These are phyloP conservation scores for Astrothelium macrocarpum DNA, from an alignment of 495 filamentous ascomycete genomes.

Conservation along the genomic window DNA sequence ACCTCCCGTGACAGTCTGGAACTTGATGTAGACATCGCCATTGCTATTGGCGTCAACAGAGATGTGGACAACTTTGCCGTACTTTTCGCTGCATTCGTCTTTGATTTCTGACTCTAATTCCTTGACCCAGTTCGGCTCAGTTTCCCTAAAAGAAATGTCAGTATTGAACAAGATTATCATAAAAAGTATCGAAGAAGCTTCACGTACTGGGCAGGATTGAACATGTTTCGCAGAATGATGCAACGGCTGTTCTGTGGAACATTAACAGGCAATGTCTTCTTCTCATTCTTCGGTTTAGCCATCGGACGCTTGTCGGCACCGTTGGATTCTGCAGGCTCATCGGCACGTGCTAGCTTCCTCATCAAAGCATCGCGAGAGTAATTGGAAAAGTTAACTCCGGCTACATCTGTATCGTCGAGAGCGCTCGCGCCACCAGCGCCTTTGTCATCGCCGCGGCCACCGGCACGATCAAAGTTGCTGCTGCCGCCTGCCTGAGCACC, in stretches of 20 bases:
- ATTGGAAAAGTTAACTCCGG: constrained; percentile 98
- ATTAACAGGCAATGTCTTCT: constrained; percentile 53
- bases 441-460: constrained; percentile 85
- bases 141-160: constrained; percentile 59
- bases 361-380: constrained; percentile 95
- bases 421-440: constrained; percentile 83
- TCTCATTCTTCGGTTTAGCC: constrained; percentile 12
- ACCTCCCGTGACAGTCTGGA: constrained; percentile 85
- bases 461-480: constrained; percentile 82
- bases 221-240: constrained; percentile 92
- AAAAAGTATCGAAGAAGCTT: neutral
- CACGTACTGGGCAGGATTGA: constrained; percentile 81
- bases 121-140: constrained; percentile 81
- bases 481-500: constrained; percentile 72
- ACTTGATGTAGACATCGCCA: constrained; percentile 98
- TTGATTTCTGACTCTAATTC: constrained; percentile 91
- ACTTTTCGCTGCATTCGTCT: constrained; percentile 87
- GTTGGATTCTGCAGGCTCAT: constrained; percentile 66
- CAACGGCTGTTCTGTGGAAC: constrained; percentile 91
- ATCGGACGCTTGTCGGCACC: constrained; percentile 64
- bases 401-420: constrained; percentile 95
- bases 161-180: constrained; percentile 7
- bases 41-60: constrained; percentile 74
- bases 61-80: constrained; percentile 97
- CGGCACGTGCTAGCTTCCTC: constrained; percentile 93